Base-by-base conservation (phyloP, 2,329 filamentous ascomycete species). In the Ophiostoma novo-ulmi region DNA sequence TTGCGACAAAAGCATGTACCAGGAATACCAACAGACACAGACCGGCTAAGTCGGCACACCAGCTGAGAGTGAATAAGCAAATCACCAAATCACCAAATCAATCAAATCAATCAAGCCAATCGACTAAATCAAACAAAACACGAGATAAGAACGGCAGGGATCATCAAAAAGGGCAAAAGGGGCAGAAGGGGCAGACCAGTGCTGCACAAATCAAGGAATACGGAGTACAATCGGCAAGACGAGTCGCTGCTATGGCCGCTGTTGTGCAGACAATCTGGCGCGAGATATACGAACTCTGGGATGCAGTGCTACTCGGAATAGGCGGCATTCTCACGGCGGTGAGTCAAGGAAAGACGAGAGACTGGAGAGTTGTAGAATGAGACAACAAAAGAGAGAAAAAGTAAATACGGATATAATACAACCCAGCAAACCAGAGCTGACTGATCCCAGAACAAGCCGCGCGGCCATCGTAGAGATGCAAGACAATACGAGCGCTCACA, bases 281-380 rank as follows among this genome's bases (percentile, higher is more conserved):
- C 52, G 73, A 74, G 71, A 72, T 69, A 6, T 73, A 73, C 70
- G 73, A 75, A 11, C 67, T 74, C 61, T 75, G 74, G 74, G 74
- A 75, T 38, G 68, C 68, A 5, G 72, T 74, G 31, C 72, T 74
- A 58, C 73, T 73, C 44, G 71, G 73, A 31, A 70, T 75, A 1
- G 74, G 74, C 41, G 39, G 67, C 22, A 17, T 72, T 13, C 75
- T 73, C 52, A 61, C 70, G 68, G 75, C 72, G 68, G 69, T 73
- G 44, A 58, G 52, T 55, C 11, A 17, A 11, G 52, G 5, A 13
- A 8, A 14, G 44, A 48, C 8, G n/a, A 6, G 52, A 26, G 52
- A 48, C n/a, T 48, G 41, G 6, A 22, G 17, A 11, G 1, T 6
- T 55, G 13, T 20, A 22, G 22, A 17, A n/a, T 22, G 52, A 58